Conservation (phyloP, 116 monocot species). For the Iris pallida region DNA sequence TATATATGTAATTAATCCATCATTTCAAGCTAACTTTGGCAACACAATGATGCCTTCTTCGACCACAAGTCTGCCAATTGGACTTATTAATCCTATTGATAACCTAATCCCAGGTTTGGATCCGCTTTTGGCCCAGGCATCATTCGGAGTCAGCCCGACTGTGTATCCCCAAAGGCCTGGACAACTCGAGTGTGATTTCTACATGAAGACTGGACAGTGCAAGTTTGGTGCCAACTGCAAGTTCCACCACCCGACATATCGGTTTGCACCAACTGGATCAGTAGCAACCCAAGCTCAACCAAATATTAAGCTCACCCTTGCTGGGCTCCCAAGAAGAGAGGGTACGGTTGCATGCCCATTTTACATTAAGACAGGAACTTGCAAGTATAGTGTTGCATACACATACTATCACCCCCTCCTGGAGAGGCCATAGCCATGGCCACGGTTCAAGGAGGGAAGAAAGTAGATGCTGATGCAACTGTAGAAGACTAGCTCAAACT, state of each 20-base stretch:
- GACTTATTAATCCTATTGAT: constrained; percentile 43
- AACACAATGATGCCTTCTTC: constrained; percentile 36
- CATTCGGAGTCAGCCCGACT: constrained; percentile 23
- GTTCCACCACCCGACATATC: constrained; percentile 73
- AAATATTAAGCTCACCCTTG: constrained; percentile 65
- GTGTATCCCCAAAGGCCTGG: constrained; percentile 92
- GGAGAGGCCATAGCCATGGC: constrained; percentile 74
- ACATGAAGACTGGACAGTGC: constrained; percentile 88
- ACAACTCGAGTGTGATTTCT: constrained; percentile 80
- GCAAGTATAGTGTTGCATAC: constrained; percentile 72
- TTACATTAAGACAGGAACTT: constrained; percentile 89
- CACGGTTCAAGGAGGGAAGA: constrained; percentile 16
- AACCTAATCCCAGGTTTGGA: constrained; percentile 52
- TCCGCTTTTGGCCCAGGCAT: constrained; percentile 39
- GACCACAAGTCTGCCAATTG: constrained; percentile 34
- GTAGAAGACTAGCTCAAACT: too few relatives aligned
- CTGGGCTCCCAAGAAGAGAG: constrained; percentile 84
- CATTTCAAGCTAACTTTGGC: constrained; percentile 22
- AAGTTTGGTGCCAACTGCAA: constrained; percentile 75
- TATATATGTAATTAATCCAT: constrained; percentile 42
- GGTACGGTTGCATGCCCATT: constrained; percentile 61
- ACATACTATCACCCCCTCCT: constrained; percentile 92
- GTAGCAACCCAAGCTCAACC: constrained; percentile 19
- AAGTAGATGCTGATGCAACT: too few relatives aligned
- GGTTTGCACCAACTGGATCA: constrained; percentile 19